Evolutionary conservation across 371 early-diverging fungal genomes (phyloP).

Genomic region (Dinochytrium kinnereticum): DNA sequence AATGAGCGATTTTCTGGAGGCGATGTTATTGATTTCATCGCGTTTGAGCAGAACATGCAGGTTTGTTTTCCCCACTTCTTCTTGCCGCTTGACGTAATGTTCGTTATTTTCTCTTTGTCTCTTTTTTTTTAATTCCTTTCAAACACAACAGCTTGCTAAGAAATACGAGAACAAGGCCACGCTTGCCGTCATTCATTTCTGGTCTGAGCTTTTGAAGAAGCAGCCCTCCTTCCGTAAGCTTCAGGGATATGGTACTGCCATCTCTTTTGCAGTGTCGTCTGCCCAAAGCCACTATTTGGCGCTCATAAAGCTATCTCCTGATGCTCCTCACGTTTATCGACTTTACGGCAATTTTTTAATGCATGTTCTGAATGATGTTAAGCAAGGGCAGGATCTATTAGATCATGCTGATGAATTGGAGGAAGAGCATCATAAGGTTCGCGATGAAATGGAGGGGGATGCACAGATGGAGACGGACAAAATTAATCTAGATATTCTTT

Average conservation of each 20-base stretch:
- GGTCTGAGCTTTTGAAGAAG: conserved; percentile 46
- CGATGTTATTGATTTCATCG: conserved; percentile 51
- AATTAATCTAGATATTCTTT: conserved; percentile 22
- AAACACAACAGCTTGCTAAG: neutral
- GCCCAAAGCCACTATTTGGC: conserved; percentile 37
- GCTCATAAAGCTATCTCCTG: conserved; percentile 39
- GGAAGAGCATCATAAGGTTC: conserved; percentile 27
- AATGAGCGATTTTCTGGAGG: conserved; percentile 45
- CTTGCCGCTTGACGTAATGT: conserved; percentile 1
- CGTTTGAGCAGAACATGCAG: conserved; percentile 42
- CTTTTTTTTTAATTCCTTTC: neutral
- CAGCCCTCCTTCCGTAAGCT: conserved; percentile 38
- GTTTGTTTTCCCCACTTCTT: neutral
- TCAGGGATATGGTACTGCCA: conserved; percentile 34
- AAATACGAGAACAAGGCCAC: conserved; percentile 39
- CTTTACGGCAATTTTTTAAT: conserved; percentile 47
- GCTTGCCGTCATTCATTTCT: conserved; percentile 45
- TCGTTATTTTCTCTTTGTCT: neutral
- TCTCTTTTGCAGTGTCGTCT: conserved; percentile 36
- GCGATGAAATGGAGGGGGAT: conserved; percentile 18
- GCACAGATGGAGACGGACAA: neutral
- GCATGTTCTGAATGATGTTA: conserved; percentile 44
- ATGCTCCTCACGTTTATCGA: conserved; percentile 39
- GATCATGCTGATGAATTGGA: conserved; percentile 52
- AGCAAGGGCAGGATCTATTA: conserved; percentile 39